These are phyloP conservation scores for Senna siamea DNA, from an alignment of 306 rosid species.

Conservation along the genomic window DNA sequence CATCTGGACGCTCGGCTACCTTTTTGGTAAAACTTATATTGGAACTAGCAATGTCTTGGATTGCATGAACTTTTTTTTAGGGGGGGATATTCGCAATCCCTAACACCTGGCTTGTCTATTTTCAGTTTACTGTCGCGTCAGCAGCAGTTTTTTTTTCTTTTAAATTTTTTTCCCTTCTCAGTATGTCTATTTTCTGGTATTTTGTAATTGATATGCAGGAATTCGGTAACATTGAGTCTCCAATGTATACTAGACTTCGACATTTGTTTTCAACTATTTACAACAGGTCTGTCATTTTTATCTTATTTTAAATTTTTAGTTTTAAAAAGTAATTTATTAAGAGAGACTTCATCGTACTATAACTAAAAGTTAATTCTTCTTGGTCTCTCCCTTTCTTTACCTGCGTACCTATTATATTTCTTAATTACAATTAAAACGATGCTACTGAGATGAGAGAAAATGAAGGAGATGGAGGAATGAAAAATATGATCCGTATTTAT, in stretches of 20 bases:
- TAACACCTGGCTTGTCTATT: neutral
- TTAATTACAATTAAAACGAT: neutral
- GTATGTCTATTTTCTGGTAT: neutral
- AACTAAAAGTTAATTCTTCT: neutral
- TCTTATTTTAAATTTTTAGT: neutral
- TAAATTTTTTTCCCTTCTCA: neutral
- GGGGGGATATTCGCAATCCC: neutral
- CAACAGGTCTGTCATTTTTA: constrained; percentile 56
- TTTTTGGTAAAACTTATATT: constrained; percentile 63
- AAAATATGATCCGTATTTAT: too few species aligned
- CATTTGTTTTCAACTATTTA: constrained; percentile 75
- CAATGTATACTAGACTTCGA: constrained; percentile 79
- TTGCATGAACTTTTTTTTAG: neutral
- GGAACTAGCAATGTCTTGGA: neutral
- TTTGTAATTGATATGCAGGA: constrained; percentile 59
- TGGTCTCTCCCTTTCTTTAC: neutral
- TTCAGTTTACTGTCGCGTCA: neutral
- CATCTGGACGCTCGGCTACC: constrained; percentile 76
- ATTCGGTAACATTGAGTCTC: constrained; percentile 87
- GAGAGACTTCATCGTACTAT: neutral
- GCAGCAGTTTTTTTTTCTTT: neutral
- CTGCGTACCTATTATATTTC: neutral
- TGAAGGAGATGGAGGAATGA: too few species aligned
- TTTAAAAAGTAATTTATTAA: neutral
- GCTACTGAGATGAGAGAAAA: too few species aligned